Conservation (phyloP, 2,329 filamentous ascomycete species). For the Aspergillus intermedius region DNA sequence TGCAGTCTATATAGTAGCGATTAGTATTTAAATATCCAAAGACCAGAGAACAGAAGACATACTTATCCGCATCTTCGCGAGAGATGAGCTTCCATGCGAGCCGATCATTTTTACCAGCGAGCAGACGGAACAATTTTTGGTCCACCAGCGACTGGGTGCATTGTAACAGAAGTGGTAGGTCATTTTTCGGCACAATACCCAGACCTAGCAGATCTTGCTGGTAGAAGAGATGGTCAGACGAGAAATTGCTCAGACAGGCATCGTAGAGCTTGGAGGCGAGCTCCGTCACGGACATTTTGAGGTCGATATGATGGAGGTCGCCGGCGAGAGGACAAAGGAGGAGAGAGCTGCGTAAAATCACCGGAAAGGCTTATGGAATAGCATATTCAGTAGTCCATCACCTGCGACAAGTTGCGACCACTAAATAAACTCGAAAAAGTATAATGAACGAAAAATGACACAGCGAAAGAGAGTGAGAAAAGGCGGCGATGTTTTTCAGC, state of each 20-base stretch:
- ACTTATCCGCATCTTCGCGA: conserved; percentile 45
- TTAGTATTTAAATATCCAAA: conserved; percentile 5
- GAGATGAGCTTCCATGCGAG: conserved; percentile 45
- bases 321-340: conserved; percentile 11
- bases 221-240: conserved; percentile 39
- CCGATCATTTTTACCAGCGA: conserved; percentile 37
- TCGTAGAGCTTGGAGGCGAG: conserved; percentile 42
- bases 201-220: conserved; percentile 41
- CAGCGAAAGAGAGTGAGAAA: conserved; percentile 4
- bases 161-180: conserved; percentile 37
- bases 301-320: conserved; percentile 10
- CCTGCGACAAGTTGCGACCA: background rate
- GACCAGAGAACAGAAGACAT: conserved; percentile 10
- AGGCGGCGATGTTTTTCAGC: conserved; percentile 22
- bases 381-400: conserved; percentile 24
- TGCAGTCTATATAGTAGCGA: conserved; percentile 26
- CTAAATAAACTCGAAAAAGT: conserved; percentile 4
- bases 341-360: conserved; percentile 12
- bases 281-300: conserved; percentile 29
- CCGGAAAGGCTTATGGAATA: conserved; percentile 20
- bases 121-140: conserved; percentile 41
- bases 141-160: conserved; percentile 41
- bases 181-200: conserved; percentile 38
- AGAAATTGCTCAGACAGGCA: conserved; percentile 34
- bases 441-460: conserved; percentile 9